These are phyloP conservation scores for Tylopilus intermedius DNA, from an alignment of 768 basidiomycete species.

Conservation along the genomic window DNA sequence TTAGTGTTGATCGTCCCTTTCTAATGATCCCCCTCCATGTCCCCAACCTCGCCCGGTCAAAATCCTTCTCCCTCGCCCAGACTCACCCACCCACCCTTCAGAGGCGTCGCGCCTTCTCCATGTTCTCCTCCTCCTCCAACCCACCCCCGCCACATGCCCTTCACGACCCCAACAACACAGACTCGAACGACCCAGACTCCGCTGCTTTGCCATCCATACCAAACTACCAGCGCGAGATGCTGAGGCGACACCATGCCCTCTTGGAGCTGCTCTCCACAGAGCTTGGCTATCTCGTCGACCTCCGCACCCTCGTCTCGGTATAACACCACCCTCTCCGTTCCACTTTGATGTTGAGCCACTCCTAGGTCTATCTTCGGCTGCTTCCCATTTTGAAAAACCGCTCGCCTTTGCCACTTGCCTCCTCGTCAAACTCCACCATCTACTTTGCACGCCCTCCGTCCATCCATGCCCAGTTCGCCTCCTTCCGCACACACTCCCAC, in stretches of 20 bases:
- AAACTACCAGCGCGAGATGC: not conserved
- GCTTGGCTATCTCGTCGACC: conserved; percentile 71
- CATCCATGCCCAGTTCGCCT: conserved; percentile 39
- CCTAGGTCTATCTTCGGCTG: conserved; percentile 61
- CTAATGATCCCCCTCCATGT: not conserved
- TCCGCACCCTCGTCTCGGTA: conserved; percentile 74
- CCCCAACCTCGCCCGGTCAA: not conserved
- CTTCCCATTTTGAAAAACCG: conserved; percentile 45
- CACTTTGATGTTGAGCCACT: not conserved
- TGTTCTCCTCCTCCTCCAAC: not conserved
- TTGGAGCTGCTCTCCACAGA: conserved; percentile 85
- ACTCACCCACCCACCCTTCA: not conserved
- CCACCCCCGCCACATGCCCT: not conserved
- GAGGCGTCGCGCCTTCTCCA: not conserved
- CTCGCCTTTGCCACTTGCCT: conserved; percentile 12
- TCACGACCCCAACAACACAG: not conserved
- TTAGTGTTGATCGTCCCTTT: not conserved
- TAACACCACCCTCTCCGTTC: conserved; percentile 19
- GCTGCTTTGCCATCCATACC: not conserved
- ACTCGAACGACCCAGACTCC: not conserved
- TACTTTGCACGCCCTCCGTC: conserved; percentile 35
- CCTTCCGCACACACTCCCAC: conserved; percentile 42
- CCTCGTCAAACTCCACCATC: conserved; percentile 26
- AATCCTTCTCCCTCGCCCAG: not conserved
- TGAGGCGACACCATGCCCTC: conserved; percentile 61